Base-by-base conservation (phyloP, 371 early-diverging fungal genomes). In the Circinella minor region DNA sequence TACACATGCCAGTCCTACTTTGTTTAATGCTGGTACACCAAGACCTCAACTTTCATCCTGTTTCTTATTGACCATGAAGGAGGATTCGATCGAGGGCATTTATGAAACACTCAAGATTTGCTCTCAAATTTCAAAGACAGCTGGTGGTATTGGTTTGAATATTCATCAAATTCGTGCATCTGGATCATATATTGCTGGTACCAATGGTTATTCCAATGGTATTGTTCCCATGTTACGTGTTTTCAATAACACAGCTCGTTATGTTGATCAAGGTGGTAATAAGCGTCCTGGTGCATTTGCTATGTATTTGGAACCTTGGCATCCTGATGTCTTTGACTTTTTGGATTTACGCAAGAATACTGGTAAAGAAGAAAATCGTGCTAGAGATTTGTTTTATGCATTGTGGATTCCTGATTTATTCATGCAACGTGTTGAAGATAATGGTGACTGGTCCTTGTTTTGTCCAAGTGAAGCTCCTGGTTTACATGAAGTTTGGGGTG, bases 391-490 rank as follows among this genome's bases (percentile, higher is more conserved):
- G 49, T 99, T 99, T 81, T 94, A 93, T 75, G 99, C 96, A 0
- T 86, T 99, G 65, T 99, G 99, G 99, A 93, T 99, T 36, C 96
- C 98, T n/a, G 99, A 99, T 81, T 83, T 99, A 70, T 99, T 99
- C 79, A 99, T 99, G 99, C 83, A 95, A 79, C 92, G 99, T 71
- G 99, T 99, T 17, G 95, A 98, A 74, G 86, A 88, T 20, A 93
- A 99, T 75, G 96, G 90, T 62, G 92, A 96, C 71, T 99, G 99
- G 99, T 89, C 91, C 61, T 79, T 99, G 59, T 99, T 99, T 83
- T 99, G 99, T 81, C 99, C 99, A 43, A 92, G 96, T 72, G 97
- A 98, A 80, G 97, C 96, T 0, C 93, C 94, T 20, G 97, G 96
- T 36, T 88, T 99, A 36, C 86, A 89, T 68, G 96, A 99, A 37